phyloP scores from a whole-genome alignment of 2,329 filamentous ascomycete species.

The Tolypocladium inflatum region DNA sequence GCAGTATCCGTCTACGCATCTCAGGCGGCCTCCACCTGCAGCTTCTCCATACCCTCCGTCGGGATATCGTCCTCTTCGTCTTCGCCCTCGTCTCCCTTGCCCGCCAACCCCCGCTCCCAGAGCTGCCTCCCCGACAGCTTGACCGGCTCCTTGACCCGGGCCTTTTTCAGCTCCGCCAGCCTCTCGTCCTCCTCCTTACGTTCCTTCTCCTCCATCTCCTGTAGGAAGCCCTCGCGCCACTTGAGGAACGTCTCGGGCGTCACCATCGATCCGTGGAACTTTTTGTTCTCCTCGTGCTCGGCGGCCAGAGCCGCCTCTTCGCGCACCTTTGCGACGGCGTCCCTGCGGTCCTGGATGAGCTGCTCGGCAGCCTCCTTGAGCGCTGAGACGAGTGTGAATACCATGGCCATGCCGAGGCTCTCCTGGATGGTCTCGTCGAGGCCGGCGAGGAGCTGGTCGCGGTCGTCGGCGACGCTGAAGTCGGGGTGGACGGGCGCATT shows the following conservation, averaged over 20 bases:
- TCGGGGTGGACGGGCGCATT: constrained; percentile 60
- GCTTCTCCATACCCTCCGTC: constrained; percentile 55
- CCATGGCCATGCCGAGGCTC: constrained; percentile 94
- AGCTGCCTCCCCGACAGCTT: constrained; percentile 65
- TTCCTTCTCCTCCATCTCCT: constrained; percentile 71
- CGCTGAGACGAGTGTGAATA: constrained; percentile 81
- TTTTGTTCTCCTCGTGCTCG: constrained; percentile 90
- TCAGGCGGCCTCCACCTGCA: constrained; percentile 53
- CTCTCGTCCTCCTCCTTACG: constrained; percentile 64
- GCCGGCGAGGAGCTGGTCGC: constrained; percentile 58
- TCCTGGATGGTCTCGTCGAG: constrained; percentile 75
- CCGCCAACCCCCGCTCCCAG: constrained; percentile 65
- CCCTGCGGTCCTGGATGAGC: constrained; percentile 65
- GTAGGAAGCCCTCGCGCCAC: constrained; percentile 71
- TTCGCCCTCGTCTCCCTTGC: constrained; percentile 56
- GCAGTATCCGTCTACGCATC: background rate
- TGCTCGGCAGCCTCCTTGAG: constrained; percentile 88
- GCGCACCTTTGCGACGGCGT: constrained; percentile 46
- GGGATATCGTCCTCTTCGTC: constrained; percentile 55
- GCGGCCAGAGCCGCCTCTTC: constrained; percentile 47
- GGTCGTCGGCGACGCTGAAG: constrained; percentile 76
- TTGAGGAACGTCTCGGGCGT: constrained; percentile 76
- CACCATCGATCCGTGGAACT: constrained; percentile 87
- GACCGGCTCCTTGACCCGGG: constrained; percentile 63
- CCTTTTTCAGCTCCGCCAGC: constrained; percentile 73